Evolutionary conservation across 768 basidiomycete genomes (phyloP), one percentile per base, ranked within the genome.

Genomic region (Rhizopogon roseolus): DNA sequence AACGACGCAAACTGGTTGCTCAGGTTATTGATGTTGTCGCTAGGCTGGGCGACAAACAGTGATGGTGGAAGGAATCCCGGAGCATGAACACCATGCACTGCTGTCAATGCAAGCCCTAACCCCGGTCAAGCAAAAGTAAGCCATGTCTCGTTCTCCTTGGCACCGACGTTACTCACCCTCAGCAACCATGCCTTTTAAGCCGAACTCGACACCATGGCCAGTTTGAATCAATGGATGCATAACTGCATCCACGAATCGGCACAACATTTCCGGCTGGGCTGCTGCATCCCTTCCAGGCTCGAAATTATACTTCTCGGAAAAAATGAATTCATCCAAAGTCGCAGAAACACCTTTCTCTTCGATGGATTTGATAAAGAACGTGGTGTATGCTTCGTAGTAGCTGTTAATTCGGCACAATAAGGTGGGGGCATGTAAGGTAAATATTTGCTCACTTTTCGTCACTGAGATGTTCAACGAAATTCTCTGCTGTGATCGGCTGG

Each of bases 191-290:
- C 85, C 86, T 16, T 77, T 79, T 39, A 88, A 49, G 11, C 76
- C 76, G 56, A 88, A 88, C 64, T 88, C 88, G 4, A 73, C 55
- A 0, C 85, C 86, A 60, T 81, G 77, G 1, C 83, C 85, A 9
- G 69, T 58, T 58, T 87, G 82, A 48, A 88, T 87, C 51, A 86
- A 44, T 0, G 86, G 76, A 58, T 89, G 88, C 3, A 86, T 4
- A 22, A 88, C 59, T 0, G 78, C 82, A 0, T 74, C 68, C 9
- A 55, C 28, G 52, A 82, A 72, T 14, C 82, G 78, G 51, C 67
- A 72, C 6, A 87, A 62, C 80, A 88, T 81, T 53, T 75, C 68
- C 0, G 80, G 81, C 22, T 78, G 74, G 3, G 52, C 6, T 0
- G 29, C 42, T 4, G 41, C 49, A 22, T 61, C 50, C 25, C 54